Evolutionary conservation across 2,329 filamentous ascomycete genomes (phyloP).

Genomic region (Boeremia exigua): DNA sequence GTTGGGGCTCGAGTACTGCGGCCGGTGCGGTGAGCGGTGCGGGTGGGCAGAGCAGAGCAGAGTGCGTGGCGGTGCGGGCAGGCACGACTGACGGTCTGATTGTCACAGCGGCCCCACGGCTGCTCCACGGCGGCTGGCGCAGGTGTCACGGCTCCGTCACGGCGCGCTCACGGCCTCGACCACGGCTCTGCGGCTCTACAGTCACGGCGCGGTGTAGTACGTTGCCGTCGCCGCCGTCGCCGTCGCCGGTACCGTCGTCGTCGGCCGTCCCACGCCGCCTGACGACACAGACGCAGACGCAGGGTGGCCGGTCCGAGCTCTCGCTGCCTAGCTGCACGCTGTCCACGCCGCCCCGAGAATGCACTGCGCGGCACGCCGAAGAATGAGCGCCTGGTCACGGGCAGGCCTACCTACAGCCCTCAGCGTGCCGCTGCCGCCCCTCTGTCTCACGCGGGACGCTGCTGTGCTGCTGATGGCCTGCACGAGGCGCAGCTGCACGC

Average conservation of each 20-base stretch:
- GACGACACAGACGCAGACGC: no score
- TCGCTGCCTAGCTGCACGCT: no score
- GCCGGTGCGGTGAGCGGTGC: no score
- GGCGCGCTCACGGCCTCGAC: no score
- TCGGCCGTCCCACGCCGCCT: conserved; percentile 1
- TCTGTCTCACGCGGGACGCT: conserved; percentile 27
- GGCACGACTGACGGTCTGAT: no score
- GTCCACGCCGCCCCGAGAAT: conserved; percentile 6
- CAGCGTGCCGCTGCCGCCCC: conserved; percentile 1
- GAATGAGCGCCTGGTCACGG: conserved; percentile 5
- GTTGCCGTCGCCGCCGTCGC: not conserved
- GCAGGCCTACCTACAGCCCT: conserved; percentile 1
- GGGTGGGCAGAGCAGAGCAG: conserved; percentile 3
- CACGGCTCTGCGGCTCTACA: no score
- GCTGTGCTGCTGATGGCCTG: conserved; percentile 24
- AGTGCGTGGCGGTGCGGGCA: not conserved
- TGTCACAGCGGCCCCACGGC: no score
- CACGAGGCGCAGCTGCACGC: conserved; percentile 17
- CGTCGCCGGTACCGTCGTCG: not conserved
- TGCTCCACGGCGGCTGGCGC: no score
- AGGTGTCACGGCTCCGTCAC: no score
- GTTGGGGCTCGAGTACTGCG: no score
- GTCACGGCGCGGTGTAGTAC: no score
- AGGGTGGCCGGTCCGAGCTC: no score
- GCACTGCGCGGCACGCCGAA: conserved; percentile 10